Conservation (phyloP, 306 rosid species). For the Morella rubra region DNA sequence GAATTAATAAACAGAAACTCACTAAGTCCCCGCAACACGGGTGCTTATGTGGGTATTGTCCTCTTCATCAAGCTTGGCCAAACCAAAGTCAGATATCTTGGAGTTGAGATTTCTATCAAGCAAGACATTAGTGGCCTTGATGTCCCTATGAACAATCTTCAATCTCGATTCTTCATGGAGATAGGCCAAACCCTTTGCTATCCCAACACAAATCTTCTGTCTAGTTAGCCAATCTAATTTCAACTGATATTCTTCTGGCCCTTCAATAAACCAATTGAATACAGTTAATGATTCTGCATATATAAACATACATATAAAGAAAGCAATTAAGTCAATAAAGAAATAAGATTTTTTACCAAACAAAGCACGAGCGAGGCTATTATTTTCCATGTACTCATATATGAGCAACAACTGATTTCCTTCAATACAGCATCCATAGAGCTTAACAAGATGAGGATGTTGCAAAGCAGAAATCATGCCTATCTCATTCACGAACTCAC, state of each 20-base stretch:
- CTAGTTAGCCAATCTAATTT: slow-evolving; percentile 39
- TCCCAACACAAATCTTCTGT: slow-evolving; percentile 31
- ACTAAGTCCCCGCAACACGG: slow-evolving; percentile 41
- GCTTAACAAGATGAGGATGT: slow-evolving; percentile 46
- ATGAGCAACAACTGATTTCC: slow-evolving; percentile 41
- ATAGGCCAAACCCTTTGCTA: slow-evolving; percentile 38
- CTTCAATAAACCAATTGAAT: slow-evolving; percentile 13
- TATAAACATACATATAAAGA: background rate
- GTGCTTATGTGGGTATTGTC: slow-evolving; percentile 45
- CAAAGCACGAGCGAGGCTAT: slow-evolving; percentile 32
- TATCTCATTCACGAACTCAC: slow-evolving; percentile 40
- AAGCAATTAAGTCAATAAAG: background rate
- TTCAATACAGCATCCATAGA: slow-evolving; percentile 42
- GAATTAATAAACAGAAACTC: background rate
- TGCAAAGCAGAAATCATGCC: slow-evolving; percentile 48
- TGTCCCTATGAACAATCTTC: slow-evolving; percentile 48
- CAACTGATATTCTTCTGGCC: slow-evolving; percentile 5
- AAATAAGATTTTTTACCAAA: slow-evolving; percentile 29
- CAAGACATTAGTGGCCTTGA: slow-evolving; percentile 45
- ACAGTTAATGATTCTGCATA: background rate
- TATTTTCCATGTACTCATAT: slow-evolving; percentile 39
- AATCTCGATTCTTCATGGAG: slow-evolving; percentile 43
- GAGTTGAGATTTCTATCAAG: slow-evolving; percentile 40
- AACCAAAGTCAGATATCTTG: slow-evolving; percentile 43
- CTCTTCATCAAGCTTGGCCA: slow-evolving; percentile 45